Percentiles rank a stretch among this genome's conserved stretches.
These are phyloP conservation scores for Kodamaea anthophila DNA, from an alignment of 1,139 yeast genomes.

Conservation along the genomic window DNA sequence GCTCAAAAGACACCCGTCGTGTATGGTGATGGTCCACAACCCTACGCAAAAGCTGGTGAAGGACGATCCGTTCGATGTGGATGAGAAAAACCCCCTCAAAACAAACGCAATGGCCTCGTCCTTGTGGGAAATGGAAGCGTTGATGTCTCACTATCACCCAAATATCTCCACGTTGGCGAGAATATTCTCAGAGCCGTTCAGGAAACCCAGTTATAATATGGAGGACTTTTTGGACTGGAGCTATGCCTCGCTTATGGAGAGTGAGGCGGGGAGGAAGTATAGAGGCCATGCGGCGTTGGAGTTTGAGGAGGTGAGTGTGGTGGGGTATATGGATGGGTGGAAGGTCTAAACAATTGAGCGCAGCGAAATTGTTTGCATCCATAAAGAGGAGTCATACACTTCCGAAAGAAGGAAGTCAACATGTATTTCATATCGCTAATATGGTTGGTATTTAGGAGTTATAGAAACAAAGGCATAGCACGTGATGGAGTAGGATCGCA, in stretches of 20 bases:
- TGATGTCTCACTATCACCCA: conserved; percentile 90
- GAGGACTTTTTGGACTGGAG: conserved; percentile 96
- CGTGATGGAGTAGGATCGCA: too few species aligned
- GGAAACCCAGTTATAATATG: conserved; percentile 77
- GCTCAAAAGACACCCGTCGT: conserved; percentile 84
- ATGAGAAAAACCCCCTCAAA: conserved; percentile 65
- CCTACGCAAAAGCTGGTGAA: conserved; percentile 24
- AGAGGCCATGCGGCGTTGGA: conserved; percentile 75
- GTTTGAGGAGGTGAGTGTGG: conserved; percentile 50
- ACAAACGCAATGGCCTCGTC: conserved; percentile 83
- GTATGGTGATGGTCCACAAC: conserved; percentile 83
- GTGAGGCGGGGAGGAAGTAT: conserved; percentile 66
- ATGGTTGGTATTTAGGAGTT: too few species aligned
- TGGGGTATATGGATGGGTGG: conserved; percentile 13
- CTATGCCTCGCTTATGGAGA: conserved; percentile 64
- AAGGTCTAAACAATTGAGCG: conserved; percentile 7
- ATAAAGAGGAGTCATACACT: too few species aligned
- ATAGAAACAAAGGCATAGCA: too few species aligned
- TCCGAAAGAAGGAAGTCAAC: too few species aligned
- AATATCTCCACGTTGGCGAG: conserved; percentile 89
- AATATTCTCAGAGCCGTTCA: conserved; percentile 83
- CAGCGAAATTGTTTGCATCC: neutral
- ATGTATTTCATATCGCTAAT: too few species aligned
- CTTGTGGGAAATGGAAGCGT: conserved; percentile 82
- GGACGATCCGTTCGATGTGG: conserved; percentile 60